phyloP scores from a whole-genome alignment of 345 rosid species.

The Turritis glabra region DNA sequence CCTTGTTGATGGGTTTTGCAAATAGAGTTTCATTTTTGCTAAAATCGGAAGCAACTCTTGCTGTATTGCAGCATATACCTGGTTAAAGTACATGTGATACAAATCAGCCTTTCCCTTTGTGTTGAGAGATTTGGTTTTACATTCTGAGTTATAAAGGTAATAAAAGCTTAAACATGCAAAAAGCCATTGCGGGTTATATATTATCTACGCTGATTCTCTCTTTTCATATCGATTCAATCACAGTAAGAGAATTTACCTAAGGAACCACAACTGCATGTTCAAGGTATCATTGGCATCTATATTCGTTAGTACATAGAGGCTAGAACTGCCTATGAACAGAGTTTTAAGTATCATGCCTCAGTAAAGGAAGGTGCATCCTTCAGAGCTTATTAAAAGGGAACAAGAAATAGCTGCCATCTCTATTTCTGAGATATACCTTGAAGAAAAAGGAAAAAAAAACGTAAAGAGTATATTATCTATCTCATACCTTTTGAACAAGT shows the following conservation, averaged over 20 bases:
- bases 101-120: background rate
- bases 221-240: background rate
- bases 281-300: conserved; percentile 7
- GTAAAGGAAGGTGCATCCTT: conserved; percentile 15
- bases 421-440: conserved; percentile 1
- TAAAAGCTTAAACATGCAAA: background rate
- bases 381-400: conserved; percentile 19
- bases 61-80: conserved; percentile 76
- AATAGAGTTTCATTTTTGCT: conserved; percentile 89
- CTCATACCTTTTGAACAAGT: conserved; percentile 82
- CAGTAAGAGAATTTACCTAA: background rate
- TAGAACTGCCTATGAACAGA: background rate
- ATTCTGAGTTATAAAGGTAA: background rate
- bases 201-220: background rate
- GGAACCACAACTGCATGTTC: conserved; percentile 23
- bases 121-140: background rate
- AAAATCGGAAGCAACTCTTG: conserved; percentile 71
- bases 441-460: background rate
- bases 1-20: conserved; percentile 82
- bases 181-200: background rate
- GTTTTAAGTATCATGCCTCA: conserved; percentile 4
- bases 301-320: background rate
- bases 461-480: background rate
- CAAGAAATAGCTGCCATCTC: conserved; percentile 1
- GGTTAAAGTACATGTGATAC: conserved; percentile 27